Evolutionary conservation across 495 filamentous ascomycete species (phyloP), one percentile per base, ranked within the genome.

Genomic region (Hypomontagnella submonticulosa): DNA sequence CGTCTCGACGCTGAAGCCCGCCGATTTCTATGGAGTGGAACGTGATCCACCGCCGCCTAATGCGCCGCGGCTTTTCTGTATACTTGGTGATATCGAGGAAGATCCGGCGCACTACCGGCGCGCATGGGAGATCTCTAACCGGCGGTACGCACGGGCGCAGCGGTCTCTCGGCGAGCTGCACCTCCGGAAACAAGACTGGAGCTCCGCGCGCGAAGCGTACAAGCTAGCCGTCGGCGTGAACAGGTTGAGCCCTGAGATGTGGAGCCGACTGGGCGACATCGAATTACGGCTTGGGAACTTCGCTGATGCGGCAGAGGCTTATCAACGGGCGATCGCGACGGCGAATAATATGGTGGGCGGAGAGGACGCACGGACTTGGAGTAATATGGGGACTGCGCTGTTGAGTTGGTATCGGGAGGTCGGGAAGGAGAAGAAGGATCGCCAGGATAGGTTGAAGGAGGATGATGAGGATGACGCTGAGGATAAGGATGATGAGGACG

Each of bases 181-280:
- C 70, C 82, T 93, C 34, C 79, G 85, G 10, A 69, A 81, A 23
- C 83, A 86, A 41, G 82, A 91, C 12, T 82, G 89, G 57, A 74
- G 82, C n/a, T 84, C 87, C 62, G 92, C 95, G 4, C 86, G 89
- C 13, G 85, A 88, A 15, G 89, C 93, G 4, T 98, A 98, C 76
- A 75, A 77, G 19, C 86, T 88, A 63, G 90, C 92, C 27, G 82
- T 96, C 7, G 81, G 83, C 23, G 87, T 92, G 44, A 97, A 95
- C 75, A 83, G 90, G 7, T 82, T 96, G 37, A 94, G 94, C 71
- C 83, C 89, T 38, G 81, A 88, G 32, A 85, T 89, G 48, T 99
- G 96, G 96, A 95, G 90, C 67, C 88, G 92, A 0, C 80, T 97
- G 1, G 95, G 95, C 1, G 97, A 96, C 70, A 91, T 95, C 41